A percentile compares a stretch with the other conserved stretches of the same genome.
Conservation (phyloP, 2,329 filamentous ascomycete species). For the Aspergillus sp. region DNA sequence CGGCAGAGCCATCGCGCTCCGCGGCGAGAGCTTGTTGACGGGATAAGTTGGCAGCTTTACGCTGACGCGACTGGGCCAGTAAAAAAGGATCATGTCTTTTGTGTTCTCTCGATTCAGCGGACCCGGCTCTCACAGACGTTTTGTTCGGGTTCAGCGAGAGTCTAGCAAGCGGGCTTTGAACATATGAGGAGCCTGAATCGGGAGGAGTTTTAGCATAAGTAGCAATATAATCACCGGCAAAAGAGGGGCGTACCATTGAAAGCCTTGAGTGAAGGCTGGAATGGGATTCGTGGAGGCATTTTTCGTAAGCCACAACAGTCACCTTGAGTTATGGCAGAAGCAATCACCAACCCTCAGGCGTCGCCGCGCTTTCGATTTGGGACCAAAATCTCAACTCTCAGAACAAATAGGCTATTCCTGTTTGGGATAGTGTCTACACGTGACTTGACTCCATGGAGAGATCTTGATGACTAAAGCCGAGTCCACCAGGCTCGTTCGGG, state of each 20-base stretch:
- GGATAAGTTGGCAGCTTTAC: slow-evolving; percentile 78
- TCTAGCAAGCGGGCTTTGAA: slow-evolving; percentile 47
- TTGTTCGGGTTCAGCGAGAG: slow-evolving; percentile 54
- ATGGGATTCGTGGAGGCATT: slow-evolving; percentile 69
- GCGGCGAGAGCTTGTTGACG: slow-evolving; percentile 69
- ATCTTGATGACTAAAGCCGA: neutral
- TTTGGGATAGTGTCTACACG: slow-evolving; percentile 11
- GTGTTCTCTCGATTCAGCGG: slow-evolving; percentile 63
- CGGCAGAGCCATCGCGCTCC: slow-evolving; percentile 64
- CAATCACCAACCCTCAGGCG: neutral
- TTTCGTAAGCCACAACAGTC: slow-evolving; percentile 26
- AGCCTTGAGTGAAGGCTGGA: slow-evolving; percentile 59
- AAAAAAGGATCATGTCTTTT: slow-evolving; percentile 77
- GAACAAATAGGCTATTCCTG: slow-evolving; percentile 29
- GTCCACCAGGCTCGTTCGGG: slow-evolving; percentile 1
- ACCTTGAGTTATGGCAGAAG: neutral
- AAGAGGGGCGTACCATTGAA: slow-evolving; percentile 55
- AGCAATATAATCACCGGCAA: slow-evolving; percentile 17
- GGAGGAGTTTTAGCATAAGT: neutral
- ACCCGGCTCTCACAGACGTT: slow-evolving; percentile 63
- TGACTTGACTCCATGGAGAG: slow-evolving; percentile 8
- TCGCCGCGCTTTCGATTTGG: neutral
- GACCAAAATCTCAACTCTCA: slow-evolving; percentile 27
- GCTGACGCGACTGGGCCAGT: slow-evolving; percentile 75
- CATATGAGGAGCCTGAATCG: slow-evolving; percentile 28